These are phyloP conservation scores for Daedalea quercina DNA, from an alignment of 768 basidiomycete species.

Conservation along the genomic window DNA sequence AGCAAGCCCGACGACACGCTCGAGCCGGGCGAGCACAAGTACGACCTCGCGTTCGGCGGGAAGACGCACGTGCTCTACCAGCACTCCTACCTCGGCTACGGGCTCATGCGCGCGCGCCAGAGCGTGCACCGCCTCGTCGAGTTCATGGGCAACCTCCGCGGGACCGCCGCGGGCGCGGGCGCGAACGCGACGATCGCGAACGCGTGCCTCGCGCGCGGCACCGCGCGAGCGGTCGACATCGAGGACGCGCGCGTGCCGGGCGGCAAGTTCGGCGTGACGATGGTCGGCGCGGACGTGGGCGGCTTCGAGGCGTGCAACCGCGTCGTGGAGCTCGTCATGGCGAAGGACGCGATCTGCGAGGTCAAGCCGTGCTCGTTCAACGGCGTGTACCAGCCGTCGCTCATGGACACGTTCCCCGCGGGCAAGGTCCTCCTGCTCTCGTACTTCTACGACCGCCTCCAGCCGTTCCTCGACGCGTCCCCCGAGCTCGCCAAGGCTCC, in stretches of 20 bases:
- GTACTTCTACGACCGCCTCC: constrained; percentile 95
- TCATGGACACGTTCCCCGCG: constrained; percentile 79
- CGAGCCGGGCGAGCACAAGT: constrained; percentile 88
- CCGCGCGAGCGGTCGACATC: constrained; percentile 57
- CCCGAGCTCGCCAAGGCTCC: constrained; percentile 17
- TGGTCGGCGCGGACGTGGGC: constrained; percentile 80
- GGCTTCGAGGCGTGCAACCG: constrained; percentile 82
- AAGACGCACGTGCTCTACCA: constrained; percentile 78
- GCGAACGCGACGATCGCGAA: constrained; percentile 46
- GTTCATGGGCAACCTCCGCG: constrained; percentile 59
- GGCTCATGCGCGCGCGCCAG: constrained; percentile 80
- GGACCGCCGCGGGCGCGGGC: constrained; percentile 16
- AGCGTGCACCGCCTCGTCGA: constrained; percentile 86
- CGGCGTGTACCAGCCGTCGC: constrained; percentile 93
- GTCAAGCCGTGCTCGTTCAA: constrained; percentile 94
- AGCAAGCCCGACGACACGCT: constrained; percentile 30
- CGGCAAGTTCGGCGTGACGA: constrained; percentile 58
- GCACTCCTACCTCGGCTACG: constrained; percentile 97
- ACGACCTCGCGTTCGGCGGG: constrained; percentile 72
- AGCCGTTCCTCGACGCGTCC: constrained; percentile 54
- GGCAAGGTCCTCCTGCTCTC: constrained; percentile 90
- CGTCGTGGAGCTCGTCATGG: constrained; percentile 83
- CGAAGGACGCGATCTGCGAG: constrained; percentile 92
- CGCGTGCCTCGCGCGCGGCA: constrained; percentile 75
- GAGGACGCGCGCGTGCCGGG: constrained; percentile 35